Evolutionary conservation across 78 protist species (phyloP).

Genomic region (Reticulomyxa filosa): DNA sequence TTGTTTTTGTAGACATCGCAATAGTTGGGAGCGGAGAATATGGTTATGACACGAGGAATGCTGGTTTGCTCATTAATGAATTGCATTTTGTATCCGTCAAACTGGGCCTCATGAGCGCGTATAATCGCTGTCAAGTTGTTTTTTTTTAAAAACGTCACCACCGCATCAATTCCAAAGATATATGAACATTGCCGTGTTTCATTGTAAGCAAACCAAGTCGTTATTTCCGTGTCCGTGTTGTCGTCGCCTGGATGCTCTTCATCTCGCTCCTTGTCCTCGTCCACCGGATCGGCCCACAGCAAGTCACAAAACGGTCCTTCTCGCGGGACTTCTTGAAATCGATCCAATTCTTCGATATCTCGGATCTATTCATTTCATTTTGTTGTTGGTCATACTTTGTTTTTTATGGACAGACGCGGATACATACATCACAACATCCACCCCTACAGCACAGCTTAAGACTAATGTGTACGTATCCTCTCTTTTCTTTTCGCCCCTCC

Average conservation of each 20-base stretch:
- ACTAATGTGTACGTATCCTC: too few species aligned
- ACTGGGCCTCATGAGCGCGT: slow-evolving; percentile 97
- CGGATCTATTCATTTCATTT: too few species aligned
- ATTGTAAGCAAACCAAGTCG: slow-evolving; percentile 43
- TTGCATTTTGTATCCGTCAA: slow-evolving; percentile 53
- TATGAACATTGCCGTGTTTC: slow-evolving; percentile 76
- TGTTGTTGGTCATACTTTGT: too few species aligned
- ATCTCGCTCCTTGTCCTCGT: not conserved
- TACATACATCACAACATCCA: too few species aligned
- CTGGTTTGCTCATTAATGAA: slow-evolving; percentile 32
- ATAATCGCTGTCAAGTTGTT: slow-evolving; percentile 73
- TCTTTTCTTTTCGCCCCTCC: too few species aligned
- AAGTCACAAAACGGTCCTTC: slow-evolving; percentile 83
- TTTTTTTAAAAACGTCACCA: slow-evolving; percentile 51
- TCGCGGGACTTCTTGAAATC: slow-evolving; percentile 85
- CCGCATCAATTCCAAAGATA: slow-evolving; percentile 45
- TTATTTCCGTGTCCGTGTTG: slow-evolving; percentile 10
- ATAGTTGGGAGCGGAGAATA: slow-evolving; percentile 96
- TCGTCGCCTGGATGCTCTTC: not conserved
- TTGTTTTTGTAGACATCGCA: slow-evolving; percentile 85
- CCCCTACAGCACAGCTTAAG: too few species aligned
- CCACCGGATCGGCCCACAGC: slow-evolving; percentile 96
- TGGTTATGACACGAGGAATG: slow-evolving; percentile 90
- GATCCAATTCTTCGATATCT: slow-evolving; percentile 39
- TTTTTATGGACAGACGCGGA: too few species aligned